These are phyloP conservation scores for Ogataea minuta DNA, from an alignment of 805 yeast species.

Conservation along the genomic window DNA sequence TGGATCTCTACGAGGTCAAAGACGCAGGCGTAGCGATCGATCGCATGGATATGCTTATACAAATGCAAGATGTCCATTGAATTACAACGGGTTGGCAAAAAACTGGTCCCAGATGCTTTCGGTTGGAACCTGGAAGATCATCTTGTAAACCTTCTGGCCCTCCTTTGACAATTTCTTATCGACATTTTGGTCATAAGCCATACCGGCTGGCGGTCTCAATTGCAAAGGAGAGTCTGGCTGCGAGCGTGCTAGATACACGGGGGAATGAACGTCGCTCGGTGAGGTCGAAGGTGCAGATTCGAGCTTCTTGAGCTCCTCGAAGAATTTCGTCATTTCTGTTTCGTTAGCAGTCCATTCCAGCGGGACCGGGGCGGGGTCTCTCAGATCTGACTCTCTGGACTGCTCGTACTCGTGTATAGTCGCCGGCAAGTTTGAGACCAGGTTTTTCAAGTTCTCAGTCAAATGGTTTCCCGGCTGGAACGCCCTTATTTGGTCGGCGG, in stretches of 20 bases:
- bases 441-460: conserved; percentile 38
- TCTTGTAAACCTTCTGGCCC: conserved; percentile 55
- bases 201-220: conserved; percentile 1
- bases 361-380: conserved; percentile 6
- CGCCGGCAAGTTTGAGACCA: conserved; percentile 37
- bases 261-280: conserved; percentile 20
- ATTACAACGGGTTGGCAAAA: conserved; percentile 36
- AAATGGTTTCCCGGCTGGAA: conserved; percentile 37
- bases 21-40: conserved; percentile 18
- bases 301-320: conserved; percentile 43
- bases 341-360: conserved; percentile 40
- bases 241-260: conserved; percentile 9
- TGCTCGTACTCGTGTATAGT: conserved; percentile 18
- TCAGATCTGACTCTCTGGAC: not conserved
- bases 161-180: conserved; percentile 36
- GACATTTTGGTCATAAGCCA: conserved; percentile 11
- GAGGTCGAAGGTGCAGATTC: conserved; percentile 27
- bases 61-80: conserved; percentile 17
- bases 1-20: conserved; percentile 23
- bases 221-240: conserved; percentile 3
- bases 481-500: conserved; percentile 28
- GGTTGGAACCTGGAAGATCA: conserved; percentile 61
- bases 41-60: conserved; percentile 14
- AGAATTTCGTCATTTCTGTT: conserved; percentile 44
- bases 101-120: conserved; percentile 72